Evolutionary conservation across 2,329 filamentous ascomycete species (phyloP).

Genomic region (Penicillium vulpinum): DNA sequence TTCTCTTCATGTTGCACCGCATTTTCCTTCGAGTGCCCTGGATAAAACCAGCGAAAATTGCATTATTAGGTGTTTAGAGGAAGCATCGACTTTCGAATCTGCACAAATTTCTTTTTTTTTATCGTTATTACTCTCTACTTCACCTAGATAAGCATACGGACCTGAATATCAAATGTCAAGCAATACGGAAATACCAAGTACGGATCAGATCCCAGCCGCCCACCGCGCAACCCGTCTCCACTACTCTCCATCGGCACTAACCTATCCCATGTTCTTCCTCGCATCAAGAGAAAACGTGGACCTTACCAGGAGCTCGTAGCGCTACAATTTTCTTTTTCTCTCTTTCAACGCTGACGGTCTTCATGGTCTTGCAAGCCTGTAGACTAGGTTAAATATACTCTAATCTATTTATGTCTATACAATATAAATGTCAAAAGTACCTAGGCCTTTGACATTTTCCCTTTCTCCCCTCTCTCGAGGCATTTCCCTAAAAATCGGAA

Average conservation of each 20-base stretch:
- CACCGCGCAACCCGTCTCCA: slow-evolving; percentile 6
- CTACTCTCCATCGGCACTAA: background rate
- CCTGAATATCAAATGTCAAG: background rate
- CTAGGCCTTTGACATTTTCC: background rate
- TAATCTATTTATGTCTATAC: background rate
- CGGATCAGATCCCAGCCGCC: slow-evolving; percentile 3
- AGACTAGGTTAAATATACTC: background rate
- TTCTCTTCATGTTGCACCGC: background rate
- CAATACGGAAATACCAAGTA: background rate
- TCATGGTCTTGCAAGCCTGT: background rate
- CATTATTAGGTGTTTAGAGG: slow-evolving; percentile 6
- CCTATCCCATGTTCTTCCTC: slow-evolving; percentile 20
- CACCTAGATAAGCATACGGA: background rate
- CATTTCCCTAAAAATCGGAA: slow-evolving; percentile 6
- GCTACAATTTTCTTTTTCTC: slow-evolving; percentile 4
- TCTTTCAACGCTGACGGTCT: slow-evolving; percentile 4
- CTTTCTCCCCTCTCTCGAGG: background rate
- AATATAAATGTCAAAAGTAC: background rate
- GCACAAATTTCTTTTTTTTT: background rate
- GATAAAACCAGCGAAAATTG: background rate
- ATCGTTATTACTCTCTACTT: background rate
- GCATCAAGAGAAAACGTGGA: slow-evolving; percentile 23
- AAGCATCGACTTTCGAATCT: background rate
- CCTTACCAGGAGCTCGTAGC: slow-evolving; percentile 13
- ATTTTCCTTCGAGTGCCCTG: background rate